Conservation (phyloP, 768 basidiomycete species). For the Cyathus striatus region DNA sequence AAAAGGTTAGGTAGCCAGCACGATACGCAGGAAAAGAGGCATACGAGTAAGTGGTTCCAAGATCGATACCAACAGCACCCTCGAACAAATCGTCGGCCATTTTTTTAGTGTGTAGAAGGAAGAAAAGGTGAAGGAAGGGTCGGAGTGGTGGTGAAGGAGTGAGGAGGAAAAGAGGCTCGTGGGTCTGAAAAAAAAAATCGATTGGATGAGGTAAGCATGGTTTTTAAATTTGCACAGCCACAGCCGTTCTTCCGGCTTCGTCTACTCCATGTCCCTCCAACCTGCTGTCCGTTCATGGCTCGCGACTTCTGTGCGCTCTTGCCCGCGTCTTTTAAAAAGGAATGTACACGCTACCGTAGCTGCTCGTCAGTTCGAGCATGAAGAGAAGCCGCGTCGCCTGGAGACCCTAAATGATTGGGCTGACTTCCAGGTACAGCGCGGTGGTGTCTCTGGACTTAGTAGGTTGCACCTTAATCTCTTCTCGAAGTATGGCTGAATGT, state of each 20-base stretch:
- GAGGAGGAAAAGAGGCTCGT: conserved; percentile 23
- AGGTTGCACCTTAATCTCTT: conserved; percentile 11
- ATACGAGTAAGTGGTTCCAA: conserved; percentile 96
- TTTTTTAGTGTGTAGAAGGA: conserved; percentile 43
- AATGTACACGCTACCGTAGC: conserved; percentile 6
- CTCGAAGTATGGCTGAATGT: not conserved
- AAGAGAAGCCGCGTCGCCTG: conserved; percentile 22
- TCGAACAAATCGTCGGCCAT: conserved; percentile 87
- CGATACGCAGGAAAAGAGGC: conserved; percentile 24
- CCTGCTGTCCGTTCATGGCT: conserved; percentile 31
- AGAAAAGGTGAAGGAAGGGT: conserved; percentile 19
- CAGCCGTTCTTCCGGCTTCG: conserved; percentile 14
- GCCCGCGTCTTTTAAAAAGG: conserved; percentile 8
- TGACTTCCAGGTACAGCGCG: conserved; percentile 53
- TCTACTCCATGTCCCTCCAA: conserved; percentile 31
- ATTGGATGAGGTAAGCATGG: conserved; percentile 55
- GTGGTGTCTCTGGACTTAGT: conserved; percentile 54
- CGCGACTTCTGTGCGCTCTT: conserved; percentile 25
- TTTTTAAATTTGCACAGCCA: conserved; percentile 41
- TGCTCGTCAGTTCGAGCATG: conserved; percentile 22
- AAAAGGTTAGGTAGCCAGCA: conserved; percentile 5
- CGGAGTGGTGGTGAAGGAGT: conserved; percentile 33
- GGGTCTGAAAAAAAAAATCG: conserved; percentile 44
- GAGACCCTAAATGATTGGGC: conserved; percentile 61
- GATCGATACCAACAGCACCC: conserved; percentile 96